phyloP scores from a whole-genome alignment of 2,329 filamentous ascomycete species.

The Pestalotiopsis sp. region DNA sequence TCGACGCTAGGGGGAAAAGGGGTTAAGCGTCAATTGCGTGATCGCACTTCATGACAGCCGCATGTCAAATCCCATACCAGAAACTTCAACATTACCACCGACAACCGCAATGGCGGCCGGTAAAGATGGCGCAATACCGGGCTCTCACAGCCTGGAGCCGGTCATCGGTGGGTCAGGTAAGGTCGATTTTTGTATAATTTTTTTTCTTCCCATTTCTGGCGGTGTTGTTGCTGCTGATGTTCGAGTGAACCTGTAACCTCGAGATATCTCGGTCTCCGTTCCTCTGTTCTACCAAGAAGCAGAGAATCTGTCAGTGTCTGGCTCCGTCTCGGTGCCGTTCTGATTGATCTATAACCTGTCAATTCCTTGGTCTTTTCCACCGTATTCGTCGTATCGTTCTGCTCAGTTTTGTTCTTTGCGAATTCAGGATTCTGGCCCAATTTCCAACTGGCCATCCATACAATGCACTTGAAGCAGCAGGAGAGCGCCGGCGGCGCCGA shows the following conservation, averaged over 20 bases:
- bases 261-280: background rate
- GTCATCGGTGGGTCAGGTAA: conserved; percentile 20
- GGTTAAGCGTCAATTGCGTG: conserved; percentile 26
- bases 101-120: conserved; percentile 15
- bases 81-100: conserved; percentile 18
- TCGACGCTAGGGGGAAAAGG: conserved; percentile 13
- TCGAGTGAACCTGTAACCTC: conserved; percentile 7
- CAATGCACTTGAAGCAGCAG: conserved; percentile 39
- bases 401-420: background rate
- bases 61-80: conserved; percentile 18
- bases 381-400: conserved; percentile 6
- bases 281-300: background rate
- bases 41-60: conserved; percentile 17
- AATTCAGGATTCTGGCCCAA: background rate
- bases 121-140: conserved; percentile 15
- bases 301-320: background rate
- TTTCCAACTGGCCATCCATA: conserved; percentile 14
- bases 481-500: conserved; percentile 37
- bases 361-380: conserved; percentile 2
- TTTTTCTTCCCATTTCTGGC: conserved; percentile 7
- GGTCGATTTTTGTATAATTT: conserved; percentile 19
- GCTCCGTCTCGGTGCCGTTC: conserved; percentile 11
- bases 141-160: background rate
- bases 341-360: conserved; percentile 6
- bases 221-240: conserved; percentile 11